Evolutionary conservation across 2,329 filamentous ascomycete species (phyloP).

Genomic region (Xylariaceae sp.): DNA sequence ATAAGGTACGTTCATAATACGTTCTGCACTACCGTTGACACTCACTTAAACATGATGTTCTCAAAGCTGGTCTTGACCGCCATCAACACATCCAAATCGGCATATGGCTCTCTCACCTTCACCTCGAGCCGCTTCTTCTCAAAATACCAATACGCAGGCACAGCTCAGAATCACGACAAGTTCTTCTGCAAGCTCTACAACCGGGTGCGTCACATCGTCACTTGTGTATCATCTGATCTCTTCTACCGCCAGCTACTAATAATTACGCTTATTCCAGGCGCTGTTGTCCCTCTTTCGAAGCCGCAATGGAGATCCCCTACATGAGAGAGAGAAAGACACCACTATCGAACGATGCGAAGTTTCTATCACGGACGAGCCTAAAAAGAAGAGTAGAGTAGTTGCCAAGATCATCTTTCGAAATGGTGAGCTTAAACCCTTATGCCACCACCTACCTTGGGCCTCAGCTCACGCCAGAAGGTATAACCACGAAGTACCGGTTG

Average conservation of each 20-base stretch:
- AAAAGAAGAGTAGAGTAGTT: conserved; percentile 68
- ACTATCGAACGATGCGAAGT: conserved; percentile 72
- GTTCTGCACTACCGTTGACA: not conserved
- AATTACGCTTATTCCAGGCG: conserved; percentile 40
- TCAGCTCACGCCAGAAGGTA: conserved; percentile 43
- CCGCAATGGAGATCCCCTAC: conserved; percentile 55
- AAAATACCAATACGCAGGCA: conserved; percentile 62
- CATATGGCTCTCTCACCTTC: conserved; percentile 69
- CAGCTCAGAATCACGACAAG: conserved; percentile 47
- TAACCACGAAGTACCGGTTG: conserved; percentile 72
- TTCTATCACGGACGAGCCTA: conserved; percentile 65
- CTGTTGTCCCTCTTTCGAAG: conserved; percentile 72
- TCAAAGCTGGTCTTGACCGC: conserved; percentile 66
- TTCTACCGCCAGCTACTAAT: not conserved
- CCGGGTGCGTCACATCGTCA: conserved; percentile 44
- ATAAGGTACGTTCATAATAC: conserved; percentile 48
- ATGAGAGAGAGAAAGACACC: conserved; percentile 60
- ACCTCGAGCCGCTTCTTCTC: conserved; percentile 67
- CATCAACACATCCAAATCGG: conserved; percentile 75
- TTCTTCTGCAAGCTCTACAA: conserved; percentile 76
- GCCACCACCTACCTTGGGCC: not conserved
- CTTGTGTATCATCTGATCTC: not conserved
- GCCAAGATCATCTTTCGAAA: conserved; percentile 71
- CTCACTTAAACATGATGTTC: conserved; percentile 14
- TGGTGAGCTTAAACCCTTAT: conserved; percentile 40